Conservation (phyloP, 352 stramenopile genomes). For the Nothophytophthora sp. region DNA sequence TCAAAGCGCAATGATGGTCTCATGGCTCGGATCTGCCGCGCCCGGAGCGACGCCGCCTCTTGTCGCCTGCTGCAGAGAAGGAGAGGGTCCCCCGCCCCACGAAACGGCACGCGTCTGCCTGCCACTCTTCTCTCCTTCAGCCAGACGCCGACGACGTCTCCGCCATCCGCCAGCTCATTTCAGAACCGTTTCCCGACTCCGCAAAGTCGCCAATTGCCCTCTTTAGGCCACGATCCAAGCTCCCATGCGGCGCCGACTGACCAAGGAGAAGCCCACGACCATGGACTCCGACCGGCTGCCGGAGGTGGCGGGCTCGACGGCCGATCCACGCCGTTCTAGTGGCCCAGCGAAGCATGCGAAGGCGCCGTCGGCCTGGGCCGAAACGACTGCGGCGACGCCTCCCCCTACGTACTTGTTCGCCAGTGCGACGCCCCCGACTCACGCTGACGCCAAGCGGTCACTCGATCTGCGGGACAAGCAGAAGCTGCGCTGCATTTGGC, state of each 20-base stretch:
- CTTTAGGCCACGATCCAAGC: background rate
- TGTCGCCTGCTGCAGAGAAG: too few species aligned
- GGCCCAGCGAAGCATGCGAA: conserved; percentile 1
- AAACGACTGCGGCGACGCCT: background rate
- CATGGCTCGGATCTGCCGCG: too few species aligned
- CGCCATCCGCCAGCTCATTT: too few species aligned
- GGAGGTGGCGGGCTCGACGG: conserved; percentile 13
- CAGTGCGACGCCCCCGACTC: conserved; percentile 12
- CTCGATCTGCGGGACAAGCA: conserved; percentile 67
- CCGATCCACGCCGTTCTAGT: too few species aligned
- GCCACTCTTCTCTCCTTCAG: too few species aligned
- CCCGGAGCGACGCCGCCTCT: too few species aligned
- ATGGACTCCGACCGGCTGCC: conserved; percentile 16
- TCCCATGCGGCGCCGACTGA: conserved; percentile 23
- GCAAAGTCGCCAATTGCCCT: background rate
- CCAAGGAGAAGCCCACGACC: conserved; percentile 16
- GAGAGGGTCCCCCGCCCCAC: too few species aligned
- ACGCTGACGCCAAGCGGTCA: conserved; percentile 20
- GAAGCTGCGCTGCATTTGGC: conserved; percentile 69
- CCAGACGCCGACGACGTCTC: too few species aligned
- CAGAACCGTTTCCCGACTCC: background rate
- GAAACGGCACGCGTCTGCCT: too few species aligned
- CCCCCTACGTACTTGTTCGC: conserved; percentile 26
- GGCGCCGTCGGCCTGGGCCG: background rate
- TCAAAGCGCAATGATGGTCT: too few species aligned